Percentiles rank a stretch among this genome's conserved stretches.
Conservation (phyloP, 768 basidiomycete species). For the Suillus weaverae region DNA sequence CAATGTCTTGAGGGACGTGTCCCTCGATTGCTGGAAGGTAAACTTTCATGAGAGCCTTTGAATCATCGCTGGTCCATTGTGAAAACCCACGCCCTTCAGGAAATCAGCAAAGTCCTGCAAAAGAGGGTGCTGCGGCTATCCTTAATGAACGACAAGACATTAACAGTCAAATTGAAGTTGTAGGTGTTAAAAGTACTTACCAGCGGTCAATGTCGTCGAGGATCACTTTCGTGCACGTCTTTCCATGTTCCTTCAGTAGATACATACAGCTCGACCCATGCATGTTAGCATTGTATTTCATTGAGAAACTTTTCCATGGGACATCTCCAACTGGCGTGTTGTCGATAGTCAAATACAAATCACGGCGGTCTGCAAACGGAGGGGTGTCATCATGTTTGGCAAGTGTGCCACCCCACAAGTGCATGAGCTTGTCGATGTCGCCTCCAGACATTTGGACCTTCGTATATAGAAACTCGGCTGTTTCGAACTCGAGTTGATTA, state of each 20-base stretch:
- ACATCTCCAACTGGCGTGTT: slow-evolving; percentile 25
- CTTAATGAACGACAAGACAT: slow-evolving; percentile 10
- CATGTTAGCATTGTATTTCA: slow-evolving; percentile 10
- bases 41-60: slow-evolving; percentile 29
- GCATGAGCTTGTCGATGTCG: slow-evolving; percentile 17
- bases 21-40: not conserved
- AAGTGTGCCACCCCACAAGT: slow-evolving; percentile 13
- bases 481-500: slow-evolving; percentile 17
- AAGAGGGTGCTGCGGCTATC: slow-evolving; percentile 30
- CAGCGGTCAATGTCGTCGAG: not conserved
- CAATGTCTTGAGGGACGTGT: no score
- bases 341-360: slow-evolving; percentile 29
- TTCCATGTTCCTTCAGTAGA: not conserved
- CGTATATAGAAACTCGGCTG: slow-evolving; percentile 18
- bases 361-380: slow-evolving; percentile 10
- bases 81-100: slow-evolving; percentile 29
- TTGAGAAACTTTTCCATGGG: slow-evolving; percentile 27
- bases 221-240: not conserved
- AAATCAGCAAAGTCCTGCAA: slow-evolving; percentile 31
- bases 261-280: not conserved
- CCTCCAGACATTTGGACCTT: slow-evolving; percentile 19
- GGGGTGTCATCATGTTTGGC: not conserved
- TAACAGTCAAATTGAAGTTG: not conserved
- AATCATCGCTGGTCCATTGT: slow-evolving; percentile 41
- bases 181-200: slow-evolving; percentile 4